Conservation (phyloP, 441 rosid species). For the Gossypium gossypioides region DNA sequence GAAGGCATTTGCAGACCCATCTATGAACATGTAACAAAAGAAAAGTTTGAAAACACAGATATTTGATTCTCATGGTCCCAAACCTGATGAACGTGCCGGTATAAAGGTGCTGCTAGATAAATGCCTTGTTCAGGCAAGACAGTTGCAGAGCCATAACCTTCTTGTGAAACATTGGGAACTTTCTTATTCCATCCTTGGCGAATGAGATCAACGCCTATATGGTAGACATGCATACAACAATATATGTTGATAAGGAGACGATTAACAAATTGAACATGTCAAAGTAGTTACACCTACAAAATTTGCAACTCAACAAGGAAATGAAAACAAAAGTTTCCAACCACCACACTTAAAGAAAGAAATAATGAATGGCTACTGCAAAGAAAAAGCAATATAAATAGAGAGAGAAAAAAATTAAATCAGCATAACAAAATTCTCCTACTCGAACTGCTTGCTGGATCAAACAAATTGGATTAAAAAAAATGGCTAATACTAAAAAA, state of each 20-base stretch:
- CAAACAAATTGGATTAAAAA: too few relatives aligned
- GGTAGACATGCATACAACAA: not conserved
- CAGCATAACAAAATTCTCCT: too few relatives aligned
- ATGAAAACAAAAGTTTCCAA: not conserved
- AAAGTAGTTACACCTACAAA: not conserved
- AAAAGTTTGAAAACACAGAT: not conserved
- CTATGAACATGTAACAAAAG: not conserved
- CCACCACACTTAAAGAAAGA: not conserved
- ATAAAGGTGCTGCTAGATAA: constrained; percentile 83
- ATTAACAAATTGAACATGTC: constrained; percentile 1
- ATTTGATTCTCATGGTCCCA: constrained; percentile 18
- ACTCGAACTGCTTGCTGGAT: too few relatives aligned
- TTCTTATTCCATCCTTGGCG: constrained; percentile 91
- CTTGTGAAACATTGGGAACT: constrained; percentile 70
- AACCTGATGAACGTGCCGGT: constrained; percentile 91
- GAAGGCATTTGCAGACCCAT: constrained; percentile 15
- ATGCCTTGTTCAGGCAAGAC: constrained; percentile 96
- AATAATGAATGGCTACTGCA: not conserved
- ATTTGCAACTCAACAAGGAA: not conserved
- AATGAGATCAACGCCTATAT: constrained; percentile 70
- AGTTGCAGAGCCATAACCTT: constrained; percentile 92
- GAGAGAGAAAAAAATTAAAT: too few relatives aligned
- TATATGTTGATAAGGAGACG: not conserved
- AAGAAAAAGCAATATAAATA: not conserved
- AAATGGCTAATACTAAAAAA: too few relatives aligned